Conservation (phyloP, 1,284 basidiomycete species). For the Spongispora temasekensis region DNA sequence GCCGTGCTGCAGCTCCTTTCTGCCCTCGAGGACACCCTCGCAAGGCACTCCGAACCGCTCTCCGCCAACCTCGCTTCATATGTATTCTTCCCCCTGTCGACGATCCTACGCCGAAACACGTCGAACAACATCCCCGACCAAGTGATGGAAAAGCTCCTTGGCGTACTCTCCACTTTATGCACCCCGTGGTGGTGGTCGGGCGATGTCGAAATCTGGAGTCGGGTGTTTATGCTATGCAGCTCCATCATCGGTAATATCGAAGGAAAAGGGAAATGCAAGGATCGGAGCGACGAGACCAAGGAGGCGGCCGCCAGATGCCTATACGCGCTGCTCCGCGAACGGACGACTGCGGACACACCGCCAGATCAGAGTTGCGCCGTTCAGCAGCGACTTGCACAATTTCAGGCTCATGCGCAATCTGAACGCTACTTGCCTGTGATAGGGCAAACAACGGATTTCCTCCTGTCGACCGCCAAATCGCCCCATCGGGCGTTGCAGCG, state of each 20-base stretch:
- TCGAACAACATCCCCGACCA: constrained; percentile 73
- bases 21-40: constrained; percentile 51
- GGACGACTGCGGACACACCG: constrained; percentile 41
- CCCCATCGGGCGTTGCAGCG: constrained; percentile 62
- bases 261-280: constrained; percentile 59
- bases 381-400: constrained; percentile 42
- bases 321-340: constrained; percentile 54
- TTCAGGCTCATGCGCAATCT: constrained; percentile 49
- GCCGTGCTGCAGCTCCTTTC: constrained; percentile 49
- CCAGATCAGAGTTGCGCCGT: constrained; percentile 28
- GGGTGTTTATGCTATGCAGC: constrained; percentile 79
- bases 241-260: constrained; percentile 66
- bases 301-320: constrained; percentile 62
- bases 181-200: constrained; percentile 79
- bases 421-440: constrained; percentile 71
- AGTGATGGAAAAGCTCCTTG: constrained; percentile 73
- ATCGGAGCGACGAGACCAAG: constrained; percentile 78
- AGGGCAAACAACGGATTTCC: constrained; percentile 78
- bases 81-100: constrained; percentile 83
- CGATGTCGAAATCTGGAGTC: constrained; percentile 71
- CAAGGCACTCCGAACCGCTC: constrained; percentile 48
- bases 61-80: constrained; percentile 76
- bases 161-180: constrained; percentile 61
- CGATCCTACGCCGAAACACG: constrained; percentile 74
- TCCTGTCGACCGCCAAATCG: constrained; percentile 60